Percentiles rank a stretch among this genome's conserved stretches.
phyloP scores from a whole-genome alignment of 169 alveolate species.

The Cyclospora cayetanensis region DNA sequence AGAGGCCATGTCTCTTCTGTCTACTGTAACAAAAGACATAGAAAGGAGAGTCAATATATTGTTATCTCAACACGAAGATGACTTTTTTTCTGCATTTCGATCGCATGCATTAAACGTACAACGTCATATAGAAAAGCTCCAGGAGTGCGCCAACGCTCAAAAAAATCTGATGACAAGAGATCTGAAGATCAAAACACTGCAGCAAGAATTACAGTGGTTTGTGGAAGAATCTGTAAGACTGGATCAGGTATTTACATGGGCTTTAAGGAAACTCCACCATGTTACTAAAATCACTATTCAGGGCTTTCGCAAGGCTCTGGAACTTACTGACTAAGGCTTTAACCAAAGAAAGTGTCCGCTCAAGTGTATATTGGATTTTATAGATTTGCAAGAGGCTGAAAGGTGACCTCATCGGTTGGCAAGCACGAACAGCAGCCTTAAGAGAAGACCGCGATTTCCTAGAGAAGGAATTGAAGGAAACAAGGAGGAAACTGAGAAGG shows the following conservation, averaged over 20 bases:
- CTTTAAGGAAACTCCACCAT: too few species aligned
- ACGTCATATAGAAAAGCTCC: slow-evolving; percentile 57
- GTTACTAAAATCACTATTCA: too few species aligned
- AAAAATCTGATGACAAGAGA: slow-evolving; percentile 10
- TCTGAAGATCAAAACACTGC: slow-evolving; percentile 50
- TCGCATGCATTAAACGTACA: slow-evolving; percentile 70
- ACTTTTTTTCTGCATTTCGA: slow-evolving; percentile 69
- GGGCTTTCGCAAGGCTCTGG: too few species aligned
- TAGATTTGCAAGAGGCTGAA: slow-evolving; percentile 68
- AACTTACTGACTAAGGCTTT: too few species aligned
- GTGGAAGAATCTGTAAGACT: slow-evolving; percentile 75
- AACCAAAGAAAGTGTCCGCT: too few species aligned
- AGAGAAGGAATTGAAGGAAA: slow-evolving; percentile 62
- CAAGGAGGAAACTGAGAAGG: slow-evolving; percentile 27
- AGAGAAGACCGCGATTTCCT: slow-evolving; percentile 73
- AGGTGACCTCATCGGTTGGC: slow-evolving; percentile 66
- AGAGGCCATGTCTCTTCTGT: slow-evolving; percentile 30
- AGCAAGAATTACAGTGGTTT: slow-evolving; percentile 73
- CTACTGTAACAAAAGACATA: background rate
- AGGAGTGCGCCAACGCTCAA: slow-evolving; percentile 63
- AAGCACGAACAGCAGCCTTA: slow-evolving; percentile 71
- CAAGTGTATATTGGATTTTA: too few species aligned
- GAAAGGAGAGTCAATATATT: slow-evolving; percentile 63
- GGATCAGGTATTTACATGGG: slow-evolving; percentile 58
- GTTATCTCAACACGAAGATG: slow-evolving; percentile 72